Evolutionary conservation across 257 asterid species (phyloP).

Genomic region (Solanum infundibuliforme): DNA sequence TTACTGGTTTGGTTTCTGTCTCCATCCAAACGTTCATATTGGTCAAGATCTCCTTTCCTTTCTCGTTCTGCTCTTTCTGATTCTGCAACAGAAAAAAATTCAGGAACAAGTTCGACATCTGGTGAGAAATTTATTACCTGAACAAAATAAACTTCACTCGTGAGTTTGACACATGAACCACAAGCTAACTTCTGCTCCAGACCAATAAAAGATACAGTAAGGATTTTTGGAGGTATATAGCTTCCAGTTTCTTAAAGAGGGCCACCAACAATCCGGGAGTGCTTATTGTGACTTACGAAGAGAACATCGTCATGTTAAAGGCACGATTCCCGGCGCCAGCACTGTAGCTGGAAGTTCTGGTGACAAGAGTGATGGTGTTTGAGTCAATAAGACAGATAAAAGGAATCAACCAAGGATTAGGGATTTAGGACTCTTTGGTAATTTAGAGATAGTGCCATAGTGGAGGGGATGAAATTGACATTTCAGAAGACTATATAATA

Average conservation of each 20-base stretch:
- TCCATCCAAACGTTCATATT: constrained; percentile 88
- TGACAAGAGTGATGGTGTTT: neutral
- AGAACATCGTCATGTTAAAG: neutral
- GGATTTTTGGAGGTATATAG: neutral
- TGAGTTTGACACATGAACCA: neutral
- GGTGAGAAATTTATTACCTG: neutral
- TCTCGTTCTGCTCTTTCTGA: constrained; percentile 91
- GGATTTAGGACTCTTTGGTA: neutral
- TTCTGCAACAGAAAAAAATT: constrained; percentile 30
- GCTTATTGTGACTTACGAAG: neutral
- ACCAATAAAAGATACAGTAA: neutral
- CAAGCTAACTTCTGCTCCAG: neutral
- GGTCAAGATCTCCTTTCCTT: constrained; percentile 98
- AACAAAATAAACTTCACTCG: neutral
- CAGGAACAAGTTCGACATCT: neutral
- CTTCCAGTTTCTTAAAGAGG: neutral
- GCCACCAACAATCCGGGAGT: neutral
- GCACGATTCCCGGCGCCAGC: neutral
- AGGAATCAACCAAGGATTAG: neutral
- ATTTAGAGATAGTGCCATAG: neutral
- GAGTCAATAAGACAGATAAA: neutral
- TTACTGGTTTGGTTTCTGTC: constrained; percentile 73
- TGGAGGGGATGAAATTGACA: neutral
- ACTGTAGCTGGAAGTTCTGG: neutral
- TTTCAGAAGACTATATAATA: neutral